Base-by-base conservation (phyloP, 1,284 basidiomycete species). In the Fomes fomentarius region DNA sequence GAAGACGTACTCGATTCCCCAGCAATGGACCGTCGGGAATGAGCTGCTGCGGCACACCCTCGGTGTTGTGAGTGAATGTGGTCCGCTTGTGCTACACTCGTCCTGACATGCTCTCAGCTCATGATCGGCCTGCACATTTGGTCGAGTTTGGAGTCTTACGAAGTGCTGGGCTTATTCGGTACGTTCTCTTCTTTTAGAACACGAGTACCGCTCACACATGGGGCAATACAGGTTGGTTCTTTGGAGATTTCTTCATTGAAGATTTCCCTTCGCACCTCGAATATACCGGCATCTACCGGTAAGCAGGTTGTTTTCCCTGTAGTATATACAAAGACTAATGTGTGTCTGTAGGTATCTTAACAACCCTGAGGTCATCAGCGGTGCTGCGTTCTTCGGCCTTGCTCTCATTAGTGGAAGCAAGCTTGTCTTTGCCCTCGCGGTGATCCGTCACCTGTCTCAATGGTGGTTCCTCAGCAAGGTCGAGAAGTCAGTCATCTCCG, bases 211-310 rank as follows among this genome's bases (percentile, higher is more conserved):
- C 21, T 28, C 42, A 24, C 6, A 50, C 44, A 17, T 14, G 11
- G 30, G 7, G 28, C 17, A 28, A 19, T 21, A 5, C 35, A 93
- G 91, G 95, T 17, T 98, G 95, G 95, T 94, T 96, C 74, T 98
- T 96, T 65, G 94, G 94, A 21, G 96, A 99, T 73, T 99, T 99
- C 74, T 99, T 98, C 80, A 89, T 98, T 69, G 87, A 94, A 63
- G 92, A 94, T 63, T 96, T 94, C 70, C 94, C 96, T 2, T 77
- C 91, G 1, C 87, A 94, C 61, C 78, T 98, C 8, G 93, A 96
- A 58, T 98, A 98, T 71, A 96, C 94, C 46, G 96, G 96, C 28
- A 98, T 99, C 65, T 98, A 96, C 74, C 85, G 93, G 83, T 91
- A 59, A 31, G 77, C 59, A n/a, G n/a, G 33, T 26, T 14, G 19